phyloP scores from a whole-genome alignment of 345 rosid species.

The Atalantia buxifolia region DNA sequence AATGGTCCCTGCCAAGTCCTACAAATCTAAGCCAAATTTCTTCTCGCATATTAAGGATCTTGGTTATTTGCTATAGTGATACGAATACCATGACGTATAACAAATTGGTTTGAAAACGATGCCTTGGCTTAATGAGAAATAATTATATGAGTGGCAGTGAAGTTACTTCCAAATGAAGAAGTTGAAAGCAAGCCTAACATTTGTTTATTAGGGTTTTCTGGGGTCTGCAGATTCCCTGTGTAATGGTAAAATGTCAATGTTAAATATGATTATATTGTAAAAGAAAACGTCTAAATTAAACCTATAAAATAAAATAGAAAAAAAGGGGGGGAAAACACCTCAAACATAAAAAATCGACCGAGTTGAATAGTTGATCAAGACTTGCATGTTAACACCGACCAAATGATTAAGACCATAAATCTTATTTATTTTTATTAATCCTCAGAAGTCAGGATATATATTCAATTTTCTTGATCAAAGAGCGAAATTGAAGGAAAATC shows the following conservation, averaged over 20 bases:
- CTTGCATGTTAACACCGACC: conserved; percentile 18
- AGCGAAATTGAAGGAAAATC: conserved; percentile 33
- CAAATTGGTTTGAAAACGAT: background rate
- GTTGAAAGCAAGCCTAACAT: conserved; percentile 5
- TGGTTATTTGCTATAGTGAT: background rate
- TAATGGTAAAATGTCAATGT: background rate
- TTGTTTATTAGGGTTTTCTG: background rate
- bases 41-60: background rate
- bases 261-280: background rate
- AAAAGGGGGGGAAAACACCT: too few species aligned
- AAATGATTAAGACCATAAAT: conserved; percentile 23
- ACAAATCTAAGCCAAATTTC: background rate
- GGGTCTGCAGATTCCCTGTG: background rate
- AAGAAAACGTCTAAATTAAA: too few species aligned
- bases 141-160: background rate
- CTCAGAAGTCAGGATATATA: too few species aligned
- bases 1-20: conserved; percentile 12
- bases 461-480: background rate
- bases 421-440: background rate
- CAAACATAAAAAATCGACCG: background rate
- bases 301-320: background rate
- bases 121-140: background rate
- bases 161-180: conserved; percentile 19
- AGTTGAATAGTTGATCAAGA: background rate
- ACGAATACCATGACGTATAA: background rate